Evolutionary conservation across 2,329 filamentous ascomycete genomes (phyloP).

Genomic region (Colletotrichum tropicale): DNA sequence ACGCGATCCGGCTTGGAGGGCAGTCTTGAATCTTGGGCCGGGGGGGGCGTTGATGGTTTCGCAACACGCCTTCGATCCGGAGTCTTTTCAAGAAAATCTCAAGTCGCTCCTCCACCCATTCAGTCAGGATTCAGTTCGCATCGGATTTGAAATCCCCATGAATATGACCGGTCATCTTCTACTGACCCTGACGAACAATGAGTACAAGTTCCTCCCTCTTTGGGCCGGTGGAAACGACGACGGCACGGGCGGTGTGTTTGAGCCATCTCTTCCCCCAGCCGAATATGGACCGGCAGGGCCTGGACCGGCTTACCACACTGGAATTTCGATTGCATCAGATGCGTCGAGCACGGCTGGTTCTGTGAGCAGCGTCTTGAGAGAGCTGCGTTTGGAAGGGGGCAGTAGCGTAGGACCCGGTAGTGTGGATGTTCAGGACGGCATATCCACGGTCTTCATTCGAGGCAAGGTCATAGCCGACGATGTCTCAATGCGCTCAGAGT

Average conservation of each 20-base stretch:
- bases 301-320: conserved; percentile 52
- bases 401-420: conserved; percentile 36
- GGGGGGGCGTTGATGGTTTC: not conserved
- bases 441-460: conserved; percentile 37
- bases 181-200: conserved; percentile 57
- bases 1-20: not conserved
- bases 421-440: conserved; percentile 43
- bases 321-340: conserved; percentile 38
- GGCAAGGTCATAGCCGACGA: conserved; percentile 37
- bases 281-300: conserved; percentile 50
- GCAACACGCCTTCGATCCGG: conserved; percentile 1
- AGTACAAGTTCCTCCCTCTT: conserved; percentile 67
- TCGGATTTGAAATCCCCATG: conserved; percentile 36
- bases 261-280: conserved; percentile 42
- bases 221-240: conserved; percentile 66
- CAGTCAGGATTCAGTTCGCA: conserved; percentile 24
- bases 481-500: conserved; percentile 36
- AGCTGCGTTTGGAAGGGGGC: conserved; percentile 35
- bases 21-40: not conserved
- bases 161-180: conserved; percentile 49
- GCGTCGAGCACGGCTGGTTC: conserved; percentile 38
- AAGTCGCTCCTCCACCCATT: conserved; percentile 5
- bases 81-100: not conserved
- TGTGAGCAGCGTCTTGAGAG: conserved; percentile 37
- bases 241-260: conserved; percentile 54